phyloP scores from a whole-genome alignment of 2,329 filamentous ascomycete genomes.

The Didymella exigua region DNA sequence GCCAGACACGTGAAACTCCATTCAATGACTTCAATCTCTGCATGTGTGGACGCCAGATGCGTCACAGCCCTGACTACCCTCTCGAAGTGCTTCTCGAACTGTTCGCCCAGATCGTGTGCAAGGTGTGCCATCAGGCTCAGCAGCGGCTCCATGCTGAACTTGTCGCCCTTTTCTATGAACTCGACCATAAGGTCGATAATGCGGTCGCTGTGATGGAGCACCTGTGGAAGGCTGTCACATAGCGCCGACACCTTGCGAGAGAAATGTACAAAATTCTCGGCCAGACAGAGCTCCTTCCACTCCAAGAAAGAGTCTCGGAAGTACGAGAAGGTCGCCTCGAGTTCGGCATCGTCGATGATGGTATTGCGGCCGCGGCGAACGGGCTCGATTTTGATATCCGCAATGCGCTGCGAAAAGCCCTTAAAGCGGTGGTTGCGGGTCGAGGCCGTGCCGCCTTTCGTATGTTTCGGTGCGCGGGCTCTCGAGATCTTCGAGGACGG shows the following conservation, averaged over 20 bases:
- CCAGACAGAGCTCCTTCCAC: conserved; percentile 92
- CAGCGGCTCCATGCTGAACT: conserved; percentile 81
- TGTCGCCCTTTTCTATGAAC: conserved; percentile 78
- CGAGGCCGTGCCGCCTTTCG: conserved; percentile 72
- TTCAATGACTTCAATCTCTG: conserved; percentile 88
- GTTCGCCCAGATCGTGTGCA: conserved; percentile 85
- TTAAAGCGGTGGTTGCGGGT: conserved; percentile 89
- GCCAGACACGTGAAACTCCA: conserved; percentile 95
- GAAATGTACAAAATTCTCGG: conserved; percentile 79
- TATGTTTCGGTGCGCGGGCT: conserved; percentile 63
- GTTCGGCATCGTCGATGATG: conserved; percentile 79
- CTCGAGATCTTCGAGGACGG: conserved; percentile 22
- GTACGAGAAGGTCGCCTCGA: conserved; percentile 80
- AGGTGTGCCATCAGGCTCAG: conserved; percentile 89
- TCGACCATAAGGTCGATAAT: conserved; percentile 79
- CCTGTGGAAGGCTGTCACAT: conserved; percentile 88
- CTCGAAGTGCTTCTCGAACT: conserved; percentile 88
- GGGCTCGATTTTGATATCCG: conserved; percentile 91
- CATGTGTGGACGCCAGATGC: conserved; percentile 75
- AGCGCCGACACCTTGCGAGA: conserved; percentile 74
- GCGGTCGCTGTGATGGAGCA: conserved; percentile 85
- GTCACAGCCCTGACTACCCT: conserved; percentile 76
- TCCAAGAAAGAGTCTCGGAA: conserved; percentile 81
- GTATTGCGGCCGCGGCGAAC: conserved; percentile 86
- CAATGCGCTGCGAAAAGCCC: conserved; percentile 86